Percentiles rank a stretch among this genome's conserved stretches.
These are phyloP conservation scores for Perkinsus chesapeaki DNA, from an alignment of 169 alveolate genomes.

Conservation along the genomic window DNA sequence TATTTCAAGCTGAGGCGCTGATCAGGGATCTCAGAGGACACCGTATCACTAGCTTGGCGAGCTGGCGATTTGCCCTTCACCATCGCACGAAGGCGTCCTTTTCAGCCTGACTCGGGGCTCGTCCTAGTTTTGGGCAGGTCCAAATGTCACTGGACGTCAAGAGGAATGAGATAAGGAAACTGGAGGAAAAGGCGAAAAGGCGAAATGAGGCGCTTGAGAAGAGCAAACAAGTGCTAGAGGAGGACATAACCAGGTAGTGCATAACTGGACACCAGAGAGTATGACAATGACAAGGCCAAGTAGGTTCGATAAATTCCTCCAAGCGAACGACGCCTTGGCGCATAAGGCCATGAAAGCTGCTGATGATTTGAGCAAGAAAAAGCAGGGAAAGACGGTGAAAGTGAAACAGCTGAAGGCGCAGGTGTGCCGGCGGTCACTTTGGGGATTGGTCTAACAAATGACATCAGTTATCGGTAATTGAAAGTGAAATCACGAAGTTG, in stretches of 20 bases:
- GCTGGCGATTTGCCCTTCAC: no score
- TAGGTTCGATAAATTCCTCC: slow-evolving; percentile 19
- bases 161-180: slow-evolving; percentile 46
- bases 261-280: not conserved
- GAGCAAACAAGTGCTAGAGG: slow-evolving; percentile 41
- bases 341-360: slow-evolving; percentile 43
- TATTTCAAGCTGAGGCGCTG: not conserved
- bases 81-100: no score
- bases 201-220: slow-evolving; percentile 40
- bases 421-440: not conserved
- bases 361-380: slow-evolving; percentile 24
- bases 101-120: no score
- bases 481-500: slow-evolving; percentile 33
- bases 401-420: slow-evolving; percentile 18
- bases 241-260: slow-evolving; percentile 18
- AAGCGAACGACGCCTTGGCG: slow-evolving; percentile 43
- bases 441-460: not conserved
- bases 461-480: not conserved
- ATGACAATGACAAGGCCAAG: not conserved
- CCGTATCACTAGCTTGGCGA: no score
- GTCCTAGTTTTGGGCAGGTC: not conserved
- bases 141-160: slow-evolving; percentile 38
- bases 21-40: no score
- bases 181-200: slow-evolving; percentile 41
- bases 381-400: slow-evolving; percentile 31